Evolutionary conservation across 108 stramenopile genomes (phyloP), one percentile per base, ranked within the genome.

Genomic region (Aurantiochytrium sp.): DNA sequence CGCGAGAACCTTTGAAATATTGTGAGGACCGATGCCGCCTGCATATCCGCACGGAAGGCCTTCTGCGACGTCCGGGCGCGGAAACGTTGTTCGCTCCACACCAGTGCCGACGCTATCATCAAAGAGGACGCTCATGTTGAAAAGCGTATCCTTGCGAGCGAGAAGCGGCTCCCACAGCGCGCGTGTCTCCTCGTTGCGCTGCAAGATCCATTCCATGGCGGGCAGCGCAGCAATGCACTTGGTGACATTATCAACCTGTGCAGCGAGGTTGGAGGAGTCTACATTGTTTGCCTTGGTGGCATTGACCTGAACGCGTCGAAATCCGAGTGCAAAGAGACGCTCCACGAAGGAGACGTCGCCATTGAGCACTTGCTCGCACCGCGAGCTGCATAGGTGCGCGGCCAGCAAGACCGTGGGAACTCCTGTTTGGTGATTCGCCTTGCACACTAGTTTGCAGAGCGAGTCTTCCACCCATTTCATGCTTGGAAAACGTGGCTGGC

Each of bases 231-330:
- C 21, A 5, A 94, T 92, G 5, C 93, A 89, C 4, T 72, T 35
- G 10, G 92, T 44, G 72, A 98, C 89, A 10, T 90, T 90, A 23
- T 89, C 88, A 3, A 95, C 93, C 16, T 94, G 89, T 29, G 69
- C 23, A 16, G 64, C 91, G 23, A 97, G 88, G 44, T 91, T 69
- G 21, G 94, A 94, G 0, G 95, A 95, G 69, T 96, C 95, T 23
- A 98, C 97, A 59, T 96, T 96, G 92, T 98, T 98, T 19, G 97
- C 96, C 12, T 95, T 95, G 16, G 97, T 98, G 5, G 97, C 96
- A 89, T 98, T 98, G 90, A 98, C 96, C 92, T 98, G 97, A 6
- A 98, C 95, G 43, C 97, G 93, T 45, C 89, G 71, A 89, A 98
- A 98, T 60, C 96, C 96, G 92, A 94, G 94, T 23, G 59, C 64